These are phyloP conservation scores for Thermothelomyces thermophilus DNA, from an alignment of 2,329 filamentous ascomycete species.

Conservation along the genomic window DNA sequence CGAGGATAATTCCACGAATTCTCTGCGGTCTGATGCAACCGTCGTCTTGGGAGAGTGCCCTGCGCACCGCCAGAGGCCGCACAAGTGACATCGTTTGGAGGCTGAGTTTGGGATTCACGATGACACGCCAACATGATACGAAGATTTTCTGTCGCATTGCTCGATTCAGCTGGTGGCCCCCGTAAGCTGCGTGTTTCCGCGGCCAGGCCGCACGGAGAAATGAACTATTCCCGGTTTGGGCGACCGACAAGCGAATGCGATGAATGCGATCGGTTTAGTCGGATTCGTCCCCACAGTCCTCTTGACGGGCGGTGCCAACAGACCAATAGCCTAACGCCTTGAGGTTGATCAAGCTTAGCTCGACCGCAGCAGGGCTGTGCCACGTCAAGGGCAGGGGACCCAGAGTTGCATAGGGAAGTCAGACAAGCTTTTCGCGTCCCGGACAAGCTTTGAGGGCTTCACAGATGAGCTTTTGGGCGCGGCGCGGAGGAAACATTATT, in stretches of 20 bases:
- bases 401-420: too few species aligned
- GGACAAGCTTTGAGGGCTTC: too few species aligned
- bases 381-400: background rate
- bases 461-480: too few species aligned
- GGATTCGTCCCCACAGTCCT: constrained; percentile 4
- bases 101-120: too few species aligned
- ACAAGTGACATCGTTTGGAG: too few species aligned
- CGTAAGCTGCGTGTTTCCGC: too few species aligned
- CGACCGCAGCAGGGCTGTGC: constrained; percentile 1
- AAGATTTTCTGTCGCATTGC: too few species aligned
- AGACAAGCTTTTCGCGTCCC: too few species aligned
- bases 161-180: too few species aligned
- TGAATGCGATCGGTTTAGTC: constrained; percentile 11
- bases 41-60: background rate
- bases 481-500: too few species aligned
- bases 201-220: background rate
- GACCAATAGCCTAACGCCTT: background rate
- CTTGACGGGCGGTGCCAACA: background rate
- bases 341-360: background rate
- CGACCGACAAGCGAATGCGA: constrained; percentile 3
- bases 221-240: background rate
- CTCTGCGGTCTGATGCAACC: background rate
- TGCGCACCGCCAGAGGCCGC: too few species aligned
- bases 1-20: constrained; percentile 5
- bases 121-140: too few species aligned